A percentile compares a stretch with the other conserved stretches of the same genome.
Evolutionary conservation across 2,329 filamentous ascomycete species (phyloP).

Genomic region (Plectosphaerella plurivora): DNA sequence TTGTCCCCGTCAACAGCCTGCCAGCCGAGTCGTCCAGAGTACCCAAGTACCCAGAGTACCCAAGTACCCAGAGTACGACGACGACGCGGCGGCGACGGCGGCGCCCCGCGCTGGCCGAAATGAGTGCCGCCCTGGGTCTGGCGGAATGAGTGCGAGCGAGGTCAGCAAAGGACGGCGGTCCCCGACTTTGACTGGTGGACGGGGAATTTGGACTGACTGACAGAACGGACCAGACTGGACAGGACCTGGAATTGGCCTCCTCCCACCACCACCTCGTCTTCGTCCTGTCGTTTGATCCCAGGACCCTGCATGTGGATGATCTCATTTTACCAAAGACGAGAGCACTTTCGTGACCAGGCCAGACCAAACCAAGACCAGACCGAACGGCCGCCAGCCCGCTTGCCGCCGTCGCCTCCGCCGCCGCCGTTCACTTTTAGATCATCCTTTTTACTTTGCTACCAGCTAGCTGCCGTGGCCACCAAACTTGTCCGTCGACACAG

Average conservation of each 20-base stretch:
- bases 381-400: too few species aligned
- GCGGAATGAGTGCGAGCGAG: too few species aligned
- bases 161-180: too few species aligned
- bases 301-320: neutral
- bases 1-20: slow-evolving; percentile 2
- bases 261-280: neutral
- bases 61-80: too few species aligned
- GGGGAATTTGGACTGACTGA: too few species aligned
- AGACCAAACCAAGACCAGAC: too few species aligned
- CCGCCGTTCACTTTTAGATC: too few species aligned
- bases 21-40: neutral
- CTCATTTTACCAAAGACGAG: neutral
- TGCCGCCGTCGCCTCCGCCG: too few species aligned
- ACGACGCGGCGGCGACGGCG: neutral
- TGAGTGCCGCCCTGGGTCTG: neutral
- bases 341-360: too few species aligned
- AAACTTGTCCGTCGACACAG: neutral
- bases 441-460: slow-evolving; percentile 1
- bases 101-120: neutral
- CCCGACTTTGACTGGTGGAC: too few species aligned
- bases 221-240: too few species aligned
- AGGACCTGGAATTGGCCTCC: slow-evolving; percentile 10
- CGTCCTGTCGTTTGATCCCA: neutral
- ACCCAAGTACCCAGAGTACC: too few species aligned
- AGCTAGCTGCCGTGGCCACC: neutral